Evolutionary conservation across 2,329 filamentous ascomycete species (phyloP), one percentile per base, ranked within the genome.

Genomic region (Mycosphaerella sp.): DNA sequence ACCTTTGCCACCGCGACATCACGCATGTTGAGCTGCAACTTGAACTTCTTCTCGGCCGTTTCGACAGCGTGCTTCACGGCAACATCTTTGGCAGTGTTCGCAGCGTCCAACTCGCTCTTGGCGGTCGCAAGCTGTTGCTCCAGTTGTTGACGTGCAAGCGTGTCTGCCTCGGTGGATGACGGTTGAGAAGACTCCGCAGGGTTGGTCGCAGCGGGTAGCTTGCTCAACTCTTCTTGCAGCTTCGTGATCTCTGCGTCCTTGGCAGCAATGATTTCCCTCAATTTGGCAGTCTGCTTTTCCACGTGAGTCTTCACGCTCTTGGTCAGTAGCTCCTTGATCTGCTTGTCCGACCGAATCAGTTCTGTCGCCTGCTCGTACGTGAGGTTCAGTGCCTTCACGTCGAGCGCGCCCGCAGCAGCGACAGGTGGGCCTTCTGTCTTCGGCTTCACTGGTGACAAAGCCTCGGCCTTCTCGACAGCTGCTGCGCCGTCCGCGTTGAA

Each of bases 11-110:
- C 78, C 0, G 84, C 81, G 7, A 75, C 73, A 58, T 79, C 81
- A 45, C 79, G 73, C 67, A 85, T 83, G 62, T 85, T 87, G 62
- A 95, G 87, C 67, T 89, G 92, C 59, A 92, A 78, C 60, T 86
- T 87, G 46, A 88, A 75, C 1, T 81, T 81, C 51, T 80, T 66
- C 48, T 67, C 64, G 10, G 65, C 64, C 26, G 64, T 57, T 17
- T 63, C 54, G 23, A 61, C 53, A 8, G 64, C 64, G 12, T 66
- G 60, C 58, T 76, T 77, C 50, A 76, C 66, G 36, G 64, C 65
- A 12, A 63, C 54, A 50, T 67, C 66, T 47, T 65, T 67, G 29
- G 66, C 66, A 42, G 62, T 57, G 42, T 64, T 59, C 2, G 60
- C 61, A 6, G 53, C 56, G 29, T 65, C 66, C 26, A 67, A 59